A percentile compares a stretch with the other conserved stretches of the same genome.
Conservation (phyloP, 2,329 filamentous ascomycete species). For the Aspergillus transmontanensis region DNA sequence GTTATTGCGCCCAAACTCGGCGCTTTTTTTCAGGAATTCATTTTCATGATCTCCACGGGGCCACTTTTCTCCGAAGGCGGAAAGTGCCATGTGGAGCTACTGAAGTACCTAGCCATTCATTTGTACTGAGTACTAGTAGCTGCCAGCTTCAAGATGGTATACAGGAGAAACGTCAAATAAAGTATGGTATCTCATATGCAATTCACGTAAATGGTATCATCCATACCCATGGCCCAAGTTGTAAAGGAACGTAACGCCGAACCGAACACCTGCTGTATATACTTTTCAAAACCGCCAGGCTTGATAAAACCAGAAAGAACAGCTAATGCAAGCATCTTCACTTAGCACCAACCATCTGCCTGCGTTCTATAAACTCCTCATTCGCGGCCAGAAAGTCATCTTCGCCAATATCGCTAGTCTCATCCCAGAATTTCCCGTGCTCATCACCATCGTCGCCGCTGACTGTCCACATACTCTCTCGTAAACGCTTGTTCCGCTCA, state of each 20-base stretch:
- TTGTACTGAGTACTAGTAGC: not conserved
- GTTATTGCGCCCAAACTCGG: slow-evolving; percentile 20
- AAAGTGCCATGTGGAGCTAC: slow-evolving; percentile 2
- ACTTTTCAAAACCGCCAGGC: slow-evolving; percentile 6
- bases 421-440: slow-evolving; percentile 80
- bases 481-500: slow-evolving; percentile 86
- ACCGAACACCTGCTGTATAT: not conserved
- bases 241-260: slow-evolving; percentile 5
- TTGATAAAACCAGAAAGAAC: not conserved
- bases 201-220: not conserved
- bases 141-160: not conserved
- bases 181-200: slow-evolving; percentile 9
- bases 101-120: not conserved
- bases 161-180: not conserved
- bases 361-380: slow-evolving; percentile 69
- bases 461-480: slow-evolving; percentile 93
- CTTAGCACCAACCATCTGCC: slow-evolving; percentile 42
- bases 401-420: slow-evolving; percentile 81
- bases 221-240: not conserved
- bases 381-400: slow-evolving; percentile 78
- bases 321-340: slow-evolving; percentile 1
- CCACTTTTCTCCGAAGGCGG: slow-evolving; percentile 24
- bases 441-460: slow-evolving; percentile 68
- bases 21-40: slow-evolving; percentile 12
- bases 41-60: slow-evolving; percentile 16